Evolutionary conservation across 768 basidiomycete genomes (phyloP), one percentile per base, ranked within the genome.

Genomic region (Xerocomellus intermedius): DNA sequence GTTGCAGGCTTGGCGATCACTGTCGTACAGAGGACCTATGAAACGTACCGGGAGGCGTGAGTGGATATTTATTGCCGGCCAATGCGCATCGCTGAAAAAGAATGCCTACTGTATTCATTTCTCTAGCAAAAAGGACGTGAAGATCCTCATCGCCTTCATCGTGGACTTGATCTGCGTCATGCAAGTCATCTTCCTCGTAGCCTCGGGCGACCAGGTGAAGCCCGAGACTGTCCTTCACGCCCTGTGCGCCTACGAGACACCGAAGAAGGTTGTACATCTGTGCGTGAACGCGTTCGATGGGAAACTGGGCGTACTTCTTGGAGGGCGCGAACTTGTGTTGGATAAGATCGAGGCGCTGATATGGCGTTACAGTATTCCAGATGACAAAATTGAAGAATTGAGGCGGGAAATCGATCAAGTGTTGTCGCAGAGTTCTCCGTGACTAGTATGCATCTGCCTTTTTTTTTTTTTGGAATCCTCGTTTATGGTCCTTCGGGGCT

Each of bases 131-230:
- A 24, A 24, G 24, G 24, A 24, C 24, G 61, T 54, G 19, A 62
- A 51, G 17, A 19, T 59, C n/a, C 28, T 62, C 28, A 62, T 62
- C 49, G 49, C 32, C 28, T 62, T 48, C 42, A 54, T 58, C 24
- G 39, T 62, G 4, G 45, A 63, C 46, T n/a, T 62, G 26, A 49
- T 59, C 19, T 62, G 51, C 26, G 39, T 58, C 52, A 63, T 62
- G 61, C 61, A 63, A 32, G 35, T 28, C 12, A 8, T 58, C 24
- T 62, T 51, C 30, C 28, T 57, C 42, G 5, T 63, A 13, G 36
- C 49, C 1, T 16, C 42, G 1, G 36, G 37, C 8, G 8, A 19
- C 2, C 42, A 13, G 0, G 45, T 62, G 35, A 63, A 46, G 8
- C 1, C 13, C 6, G 3, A 42, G 35, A 43, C 19, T 3, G 17